phyloP scores from a whole-genome alignment of 2,329 filamentous ascomycete genomes.

The Myriosclerotinia scirpicola region DNA sequence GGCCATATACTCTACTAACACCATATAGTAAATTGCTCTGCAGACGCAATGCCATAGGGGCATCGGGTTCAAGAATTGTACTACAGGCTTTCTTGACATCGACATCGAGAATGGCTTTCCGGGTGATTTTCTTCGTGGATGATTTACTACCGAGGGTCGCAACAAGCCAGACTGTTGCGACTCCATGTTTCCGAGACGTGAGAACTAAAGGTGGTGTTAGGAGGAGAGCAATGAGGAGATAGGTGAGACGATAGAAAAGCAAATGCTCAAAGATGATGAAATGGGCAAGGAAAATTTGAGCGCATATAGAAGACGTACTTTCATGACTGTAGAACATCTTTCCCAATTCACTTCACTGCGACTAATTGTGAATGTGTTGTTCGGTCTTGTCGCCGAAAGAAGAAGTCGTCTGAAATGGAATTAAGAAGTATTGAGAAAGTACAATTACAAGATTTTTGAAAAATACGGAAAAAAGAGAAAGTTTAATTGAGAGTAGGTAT shows the following conservation, averaged over 20 bases:
- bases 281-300: neutral
- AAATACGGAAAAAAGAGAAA: neutral
- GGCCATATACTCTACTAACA: slow-evolving; percentile 78
- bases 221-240: neutral
- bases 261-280: neutral
- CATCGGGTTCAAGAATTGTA: slow-evolving; percentile 81
- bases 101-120: slow-evolving; percentile 85
- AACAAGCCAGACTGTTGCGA: slow-evolving; percentile 93
- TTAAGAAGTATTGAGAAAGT: neutral
- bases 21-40: slow-evolving; percentile 89
- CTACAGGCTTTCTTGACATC: slow-evolving; percentile 83
- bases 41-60: slow-evolving; percentile 84
- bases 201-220: slow-evolving; percentile 57
- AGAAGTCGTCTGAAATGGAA: neutral
- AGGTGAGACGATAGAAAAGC: neutral
- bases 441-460: neutral
- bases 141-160: slow-evolving; percentile 81
- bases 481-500: neutral
- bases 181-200: slow-evolving; percentile 82
- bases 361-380: neutral
- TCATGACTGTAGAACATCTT: slow-evolving; percentile 95
- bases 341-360: neutral
- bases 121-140: slow-evolving; percentile 69
- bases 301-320: slow-evolving; percentile 55
- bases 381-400: neutral